Base-by-base conservation (phyloP, 2,329 filamentous ascomycete genomes). In the Berkeleyomyces basicola region DNA sequence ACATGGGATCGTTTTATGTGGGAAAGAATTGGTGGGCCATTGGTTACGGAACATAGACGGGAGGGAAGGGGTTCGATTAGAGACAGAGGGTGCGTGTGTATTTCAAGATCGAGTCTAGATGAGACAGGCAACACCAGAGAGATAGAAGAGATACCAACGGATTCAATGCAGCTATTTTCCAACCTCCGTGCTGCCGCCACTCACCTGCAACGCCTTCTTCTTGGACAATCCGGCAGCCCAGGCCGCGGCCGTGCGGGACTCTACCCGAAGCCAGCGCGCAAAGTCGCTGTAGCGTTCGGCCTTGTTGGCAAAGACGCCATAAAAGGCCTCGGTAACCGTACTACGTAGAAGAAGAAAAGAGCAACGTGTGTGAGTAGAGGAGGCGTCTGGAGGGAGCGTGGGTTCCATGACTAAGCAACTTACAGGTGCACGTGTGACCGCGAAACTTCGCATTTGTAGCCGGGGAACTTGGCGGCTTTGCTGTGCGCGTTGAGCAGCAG, bases 291-390 rank as follows among this genome's bases (percentile, higher is more conserved):
- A 88, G 62, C 78, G 80, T 42, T 85, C 85, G 77, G 95, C 90
- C 71, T 86, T 89, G 67, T 78, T 79, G 58, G 72, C 71, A 68
- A 96, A 76, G 37, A 93, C 84, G 60, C 77, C 74, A 55, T 76
- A 71, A 68, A 95, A 95, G 4, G 90, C 89, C 37, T 77, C 77
- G 60, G 84, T 82, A 0, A 84, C 85, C 64, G 92, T 75, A 76
- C 85, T 87, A 66, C 47, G 57, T 23, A 58, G 11, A 33, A 16
- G 6, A 10, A 37, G 0, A 40, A 23, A 14, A 16, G 0, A 44
- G 16, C 4, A 10, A 51, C 3, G 39, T 37, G 11, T 36, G n/a
- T 23, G 11, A 51, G 42, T 42, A 14, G 7, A 36, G 23, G 9
- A 10, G 14, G 10, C 23, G 31, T 7, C 4, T 7, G 3, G 2